A percentile compares a stretch with the other conserved stretches of the same genome.
Evolutionary conservation across 2,329 filamentous ascomycete genomes (phyloP).

Genomic region (Nemania sp.): DNA sequence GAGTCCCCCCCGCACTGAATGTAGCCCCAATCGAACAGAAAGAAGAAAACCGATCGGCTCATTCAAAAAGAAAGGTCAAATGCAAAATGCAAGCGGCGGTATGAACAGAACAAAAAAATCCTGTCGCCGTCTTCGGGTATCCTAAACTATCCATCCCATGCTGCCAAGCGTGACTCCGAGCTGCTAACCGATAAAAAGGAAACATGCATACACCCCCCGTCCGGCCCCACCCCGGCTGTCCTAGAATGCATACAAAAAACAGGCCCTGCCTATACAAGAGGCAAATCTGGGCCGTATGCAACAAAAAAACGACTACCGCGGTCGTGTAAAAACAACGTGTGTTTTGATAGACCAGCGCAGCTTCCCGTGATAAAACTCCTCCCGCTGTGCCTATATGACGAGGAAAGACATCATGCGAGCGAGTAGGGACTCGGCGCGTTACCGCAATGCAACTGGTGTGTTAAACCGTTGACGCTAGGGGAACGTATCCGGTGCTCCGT

Average conservation of each 20-base stretch:
- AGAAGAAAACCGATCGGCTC: neutral
- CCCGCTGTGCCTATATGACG: neutral
- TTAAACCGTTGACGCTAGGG: neutral
- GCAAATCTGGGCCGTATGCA: neutral
- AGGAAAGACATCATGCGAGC: neutral
- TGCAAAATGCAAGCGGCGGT: conserved; percentile 34
- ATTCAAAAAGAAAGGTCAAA: conserved; percentile 19
- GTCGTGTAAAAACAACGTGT: neutral
- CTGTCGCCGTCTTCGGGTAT: conserved; percentile 37
- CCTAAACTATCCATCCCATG: conserved; percentile 37
- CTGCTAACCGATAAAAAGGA: conserved; percentile 27
- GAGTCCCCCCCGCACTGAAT: neutral
- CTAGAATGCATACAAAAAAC: conserved; percentile 1
- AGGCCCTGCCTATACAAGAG: conserved; percentile 1
- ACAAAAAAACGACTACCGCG: neutral
- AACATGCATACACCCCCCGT: conserved; percentile 30
- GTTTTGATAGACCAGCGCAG: neutral
- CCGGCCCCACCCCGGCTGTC: too few relatives aligned
- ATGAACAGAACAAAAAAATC: neutral
- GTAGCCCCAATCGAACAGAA: conserved; percentile 2
- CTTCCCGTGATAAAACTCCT: neutral
- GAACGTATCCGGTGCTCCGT: conserved; percentile 1
- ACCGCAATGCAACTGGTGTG: conserved; percentile 17
- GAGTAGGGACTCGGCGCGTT: neutral
- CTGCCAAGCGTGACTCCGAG: conserved; percentile 27